Base-by-base conservation (phyloP, 176 grass and related monocot genomes). In the Rhynchospora tenuis region DNA sequence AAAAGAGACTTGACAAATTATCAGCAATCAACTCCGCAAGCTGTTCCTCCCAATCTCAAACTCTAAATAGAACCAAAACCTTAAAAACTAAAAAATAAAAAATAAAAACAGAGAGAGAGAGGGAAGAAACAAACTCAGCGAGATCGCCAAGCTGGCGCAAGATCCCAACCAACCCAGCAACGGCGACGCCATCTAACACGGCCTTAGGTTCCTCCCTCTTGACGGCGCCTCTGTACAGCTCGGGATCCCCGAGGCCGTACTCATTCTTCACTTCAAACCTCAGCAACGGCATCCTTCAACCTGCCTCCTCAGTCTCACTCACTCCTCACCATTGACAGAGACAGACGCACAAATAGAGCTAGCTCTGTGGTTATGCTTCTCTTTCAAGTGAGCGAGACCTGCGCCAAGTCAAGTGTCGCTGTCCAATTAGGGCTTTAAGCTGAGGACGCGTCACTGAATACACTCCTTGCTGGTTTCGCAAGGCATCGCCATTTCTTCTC, bases 141-240 rank as follows among this genome's bases (percentile, higher is more conserved):
- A 99, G 91, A 91, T 99, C 97, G 81, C 97, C 97, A 51, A 99
- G 91, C 91, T 99, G 97, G 80, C 97, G 89, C 84, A 99, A 88
- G 86, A 99, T 92, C 85, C 97, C 97, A 77, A 99, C 97, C 84
- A 99, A 91, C 4, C 97, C 97, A 13, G 97, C 91, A 74, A 99
- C 97, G 70, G 97, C 93, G 81, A 94, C 86, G 85, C 97, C 91
- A 87, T 96, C 97, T 54, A 99, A 89, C 44, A 93, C 86, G 80
- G 85, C 93, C 88, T 92, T 99, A 80, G 97, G 81, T 16, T 99
- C 97, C 82, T 92, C 88, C 83, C 92, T 86, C 72, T 67, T 91
- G 3, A 73, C 64, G 44, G 76, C 22, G 22, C n/a, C 86, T 79
- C 89, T 78, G 86, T 93, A 99, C 29, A 99, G 85, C 83, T 83